Base-by-base conservation (phyloP, 192 early-diverging fungal species). In the Dissophora globulifera region DNA sequence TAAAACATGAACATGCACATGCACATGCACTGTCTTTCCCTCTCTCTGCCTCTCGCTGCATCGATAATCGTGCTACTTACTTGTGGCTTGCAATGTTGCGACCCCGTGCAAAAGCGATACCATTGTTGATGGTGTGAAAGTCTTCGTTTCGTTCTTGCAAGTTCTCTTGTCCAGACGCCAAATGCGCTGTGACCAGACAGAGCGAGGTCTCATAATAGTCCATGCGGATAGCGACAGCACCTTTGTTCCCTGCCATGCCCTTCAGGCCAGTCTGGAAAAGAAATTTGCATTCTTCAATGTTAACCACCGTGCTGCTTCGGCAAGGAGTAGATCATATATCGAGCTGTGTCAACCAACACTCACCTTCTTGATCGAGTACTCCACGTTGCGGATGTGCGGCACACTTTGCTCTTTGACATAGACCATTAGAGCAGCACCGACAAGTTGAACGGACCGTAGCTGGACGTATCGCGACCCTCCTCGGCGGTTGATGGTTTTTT, bases 221-320 rank as follows among this genome's bases (percentile, higher is more conserved):
- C 76, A 97, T 85, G 22, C 93, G 89, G 55, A 98, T 89, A 1
- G 94, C 96, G 3, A 99, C 93, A 1, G 92, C 96, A 31, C 97
- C 97, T 84, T 99, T 99, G 83, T 98, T 99, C 41, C 94, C 98
- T 2, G 95, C 90, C 87, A 98, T 95, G 7, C 98, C 98, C 19
- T 88, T 87, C 45, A 99, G 78, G 4, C 97, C 98, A 5, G 97
- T 99, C 86, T 91, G 54, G n/a, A 35, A 17, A 49, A 53, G 29
- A 25, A 42, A 22, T 40, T 40, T n/a, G n/a, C n/a, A n/a, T n/a
- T n/a, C n/a, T n/a, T n/a, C n/a, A n/a, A n/a, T n/a, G n/a, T n/a
- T n/a, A n/a, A n/a, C n/a, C n/a, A n/a, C n/a, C n/a, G n/a, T n/a
- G n/a, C n/a, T n/a, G n/a, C n/a, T n/a, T n/a, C n/a, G n/a, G n/a